Percentiles rank a stretch among this genome's conserved stretches.
Evolutionary conservation across 164 flowering plant genomes (phyloP).

Genomic region (Magnolia sinica): DNA sequence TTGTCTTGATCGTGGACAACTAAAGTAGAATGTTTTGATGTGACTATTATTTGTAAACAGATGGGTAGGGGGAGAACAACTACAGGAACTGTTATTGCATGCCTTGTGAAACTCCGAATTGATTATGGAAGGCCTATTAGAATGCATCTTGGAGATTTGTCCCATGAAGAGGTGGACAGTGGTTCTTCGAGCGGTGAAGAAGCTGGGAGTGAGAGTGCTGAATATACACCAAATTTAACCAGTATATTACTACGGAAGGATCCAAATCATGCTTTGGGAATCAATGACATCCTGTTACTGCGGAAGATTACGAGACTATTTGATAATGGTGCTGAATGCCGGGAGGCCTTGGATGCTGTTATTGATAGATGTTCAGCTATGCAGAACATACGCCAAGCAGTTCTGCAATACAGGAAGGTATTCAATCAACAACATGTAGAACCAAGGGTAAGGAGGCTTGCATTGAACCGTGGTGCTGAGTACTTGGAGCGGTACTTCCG

Average conservation of each 20-base stretch:
- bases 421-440: conserved; percentile 92
- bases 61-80: conserved; percentile 98
- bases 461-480: conserved; percentile 94
- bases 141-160: conserved; percentile 35
- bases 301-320: conserved; percentile 85
- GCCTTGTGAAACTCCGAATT: conserved; percentile 82
- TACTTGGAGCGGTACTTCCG: conserved; percentile 93
- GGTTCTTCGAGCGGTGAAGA: conserved; percentile 75
- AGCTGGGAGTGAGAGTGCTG: conserved; percentile 32
- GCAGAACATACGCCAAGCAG: conserved; percentile 93
- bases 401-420: conserved; percentile 74
- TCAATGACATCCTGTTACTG: conserved; percentile 74
- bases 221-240: not conserved
- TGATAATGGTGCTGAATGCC: conserved; percentile 85
- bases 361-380: conserved; percentile 95
- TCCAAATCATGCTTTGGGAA: conserved; percentile 65
- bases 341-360: conserved; percentile 83
- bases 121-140: conserved; percentile 77
- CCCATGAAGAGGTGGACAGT: conserved; percentile 45
- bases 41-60: conserved; percentile 28
- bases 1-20: not conserved
- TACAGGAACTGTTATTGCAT: conserved; percentile 94
- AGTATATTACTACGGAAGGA: conserved; percentile 21
- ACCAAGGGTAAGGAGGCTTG: conserved; percentile 83
- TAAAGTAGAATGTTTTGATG: not conserved